A percentile compares a stretch with the other conserved stretches of the same genome.
These are phyloP conservation scores for Jackrogersella multiformis DNA, from an alignment of 495 filamentous ascomycete species.

Conservation along the genomic window DNA sequence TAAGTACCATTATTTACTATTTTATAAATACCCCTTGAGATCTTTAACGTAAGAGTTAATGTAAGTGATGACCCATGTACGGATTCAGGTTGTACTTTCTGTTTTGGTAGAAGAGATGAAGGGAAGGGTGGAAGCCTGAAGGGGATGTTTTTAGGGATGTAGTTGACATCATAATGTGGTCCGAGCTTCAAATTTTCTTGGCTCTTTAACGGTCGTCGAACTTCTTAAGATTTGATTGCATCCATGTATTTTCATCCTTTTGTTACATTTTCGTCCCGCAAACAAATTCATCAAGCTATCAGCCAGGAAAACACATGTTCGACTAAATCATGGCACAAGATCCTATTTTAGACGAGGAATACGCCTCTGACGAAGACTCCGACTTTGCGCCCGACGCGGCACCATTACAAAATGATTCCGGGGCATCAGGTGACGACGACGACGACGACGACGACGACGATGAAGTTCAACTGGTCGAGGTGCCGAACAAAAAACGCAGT, in stretches of 20 bases:
- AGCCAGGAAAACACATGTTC: background rate
- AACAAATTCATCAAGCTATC: too few species aligned
- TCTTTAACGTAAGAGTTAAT: too few species aligned
- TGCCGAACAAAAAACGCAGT: conserved; percentile 51
- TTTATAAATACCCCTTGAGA: too few species aligned
- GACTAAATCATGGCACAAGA: conserved; percentile 34
- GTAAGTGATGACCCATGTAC: too few species aligned
- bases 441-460: conserved; percentile 57
- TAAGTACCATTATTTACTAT: too few species aligned
- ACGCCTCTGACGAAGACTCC: conserved; percentile 76
- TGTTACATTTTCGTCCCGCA: background rate
- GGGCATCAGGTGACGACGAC: conserved; percentile 53
- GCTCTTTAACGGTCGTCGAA: background rate
- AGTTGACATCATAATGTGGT: background rate
- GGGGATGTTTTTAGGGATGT: background rate
- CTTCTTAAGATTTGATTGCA: background rate
- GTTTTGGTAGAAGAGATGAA: too few species aligned
- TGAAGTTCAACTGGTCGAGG: conserved; percentile 31
- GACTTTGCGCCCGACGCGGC: conserved; percentile 73
- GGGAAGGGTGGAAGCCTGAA: background rate
- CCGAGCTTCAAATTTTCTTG: background rate
- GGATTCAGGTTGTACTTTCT: too few species aligned
- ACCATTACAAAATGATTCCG: conserved; percentile 58
- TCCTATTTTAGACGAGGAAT: conserved; percentile 61
- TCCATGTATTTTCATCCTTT: background rate